Conservation (phyloP, 306 rosid genomes). For the Quercus bicolor region DNA sequence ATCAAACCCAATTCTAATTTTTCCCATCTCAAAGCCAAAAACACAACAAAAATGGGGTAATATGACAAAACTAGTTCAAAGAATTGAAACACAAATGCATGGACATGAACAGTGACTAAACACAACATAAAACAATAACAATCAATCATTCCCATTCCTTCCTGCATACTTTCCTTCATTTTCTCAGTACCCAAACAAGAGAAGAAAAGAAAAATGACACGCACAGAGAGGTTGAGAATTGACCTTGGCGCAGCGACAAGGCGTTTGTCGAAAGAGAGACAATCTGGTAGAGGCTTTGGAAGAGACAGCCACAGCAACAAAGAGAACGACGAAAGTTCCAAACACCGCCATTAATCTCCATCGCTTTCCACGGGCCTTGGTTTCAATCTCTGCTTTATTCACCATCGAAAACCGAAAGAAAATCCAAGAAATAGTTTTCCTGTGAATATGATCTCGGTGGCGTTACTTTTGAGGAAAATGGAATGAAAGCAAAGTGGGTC, state of each 20-base stretch:
- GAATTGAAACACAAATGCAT: neutral
- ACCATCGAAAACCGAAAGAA: conserved; percentile 20
- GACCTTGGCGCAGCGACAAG: conserved; percentile 73
- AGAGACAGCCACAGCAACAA: conserved; percentile 61
- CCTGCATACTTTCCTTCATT: neutral
- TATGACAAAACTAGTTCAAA: neutral
- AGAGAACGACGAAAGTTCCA: conserved; percentile 47
- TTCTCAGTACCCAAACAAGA: neutral
- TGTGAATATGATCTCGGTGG: neutral
- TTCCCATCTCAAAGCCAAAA: too few relatives aligned
- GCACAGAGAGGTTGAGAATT: neutral
- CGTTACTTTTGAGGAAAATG: neutral
- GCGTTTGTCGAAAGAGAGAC: conserved; percentile 52
- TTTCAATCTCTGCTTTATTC: conserved; percentile 35
- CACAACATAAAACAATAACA: neutral
- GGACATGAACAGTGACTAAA: neutral
- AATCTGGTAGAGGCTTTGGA: conserved; percentile 35
- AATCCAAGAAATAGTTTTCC: neutral
- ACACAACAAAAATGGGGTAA: neutral
- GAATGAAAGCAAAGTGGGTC: too few relatives aligned
- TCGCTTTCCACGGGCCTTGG: conserved; percentile 32
- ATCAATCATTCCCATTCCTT: neutral
- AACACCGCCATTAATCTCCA: conserved; percentile 47
- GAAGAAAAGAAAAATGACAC: neutral
- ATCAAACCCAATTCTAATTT: neutral